Evolutionary conservation across 306 rosid species (phyloP), one percentile per base, ranked within the genome.

Genomic region (Adenanthera pavonina): DNA sequence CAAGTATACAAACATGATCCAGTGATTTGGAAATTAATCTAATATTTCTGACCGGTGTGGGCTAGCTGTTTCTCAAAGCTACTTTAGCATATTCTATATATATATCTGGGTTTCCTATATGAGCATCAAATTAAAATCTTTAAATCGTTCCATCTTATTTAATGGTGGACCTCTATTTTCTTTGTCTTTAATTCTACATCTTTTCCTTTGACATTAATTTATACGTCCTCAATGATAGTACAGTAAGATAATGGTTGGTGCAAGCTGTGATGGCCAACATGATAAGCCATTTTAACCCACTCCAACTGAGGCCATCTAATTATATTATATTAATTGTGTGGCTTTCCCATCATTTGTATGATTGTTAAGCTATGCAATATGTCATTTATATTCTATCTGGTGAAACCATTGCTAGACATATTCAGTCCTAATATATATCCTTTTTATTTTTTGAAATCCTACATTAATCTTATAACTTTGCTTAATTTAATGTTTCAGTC

Each of bases 271-370:
- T 64, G 76, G 77, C 82, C 51, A 59, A 81, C 78, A 81, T 78
- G 78, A 78, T 74, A 74, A 64, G 62, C 69, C 74, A 78, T 80
- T 78, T 82, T 80, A 59, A 86, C 88, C 89, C 66, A 82, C 87
- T 69, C 47, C 82, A 36, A 36, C 71, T 59, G 69, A 52, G 47
- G 36, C 69, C 10, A 56, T 56, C 62, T 67, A 66, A 53, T 61
- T 33, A 61, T 33, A 61, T 61, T 61, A 61, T 61, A 38, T 61
- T 30, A 17, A 34, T 59, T 72, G 25, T 38, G 53, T 47, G 19
- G 25, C 14, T 74, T 71, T 80, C 76, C 14, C 36, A 7, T 69
- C 84, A 36, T 62, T 46, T 75, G 25, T 12, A 13, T 30, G 67
- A 60, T 51, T 80, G 78, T 30, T 75, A 70, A 20, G 51, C 40